phyloP scores from a whole-genome alignment of 2,329 filamentous ascomycete species.

The Botryotinia calthae region DNA sequence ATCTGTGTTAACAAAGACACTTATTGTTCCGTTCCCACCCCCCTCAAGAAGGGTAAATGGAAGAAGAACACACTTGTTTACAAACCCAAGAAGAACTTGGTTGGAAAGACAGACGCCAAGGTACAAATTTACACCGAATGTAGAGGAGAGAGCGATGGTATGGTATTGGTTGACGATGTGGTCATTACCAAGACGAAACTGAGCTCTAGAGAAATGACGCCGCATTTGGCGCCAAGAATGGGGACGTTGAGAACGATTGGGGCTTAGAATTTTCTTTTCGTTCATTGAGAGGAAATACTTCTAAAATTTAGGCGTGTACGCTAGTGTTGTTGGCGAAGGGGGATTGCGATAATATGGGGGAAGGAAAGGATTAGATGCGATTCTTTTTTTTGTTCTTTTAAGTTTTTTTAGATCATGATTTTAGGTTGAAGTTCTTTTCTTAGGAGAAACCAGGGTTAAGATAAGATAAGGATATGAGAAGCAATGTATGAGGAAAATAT shows the following conservation, averaged over 20 bases:
- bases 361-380: not conserved
- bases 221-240: not conserved
- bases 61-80: constrained; percentile 16
- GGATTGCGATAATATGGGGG: not conserved
- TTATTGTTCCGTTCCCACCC: constrained; percentile 4
- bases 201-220: not conserved
- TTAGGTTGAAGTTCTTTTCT: not conserved
- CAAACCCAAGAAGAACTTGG: not conserved
- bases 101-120: not conserved
- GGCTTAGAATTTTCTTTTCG: not conserved
- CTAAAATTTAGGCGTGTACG: too few relatives aligned
- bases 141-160: constrained; percentile 8
- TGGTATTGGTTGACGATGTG: constrained; percentile 14
- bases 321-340: not conserved
- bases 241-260: not conserved
- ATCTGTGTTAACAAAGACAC: constrained; percentile 15
- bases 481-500: not conserved
- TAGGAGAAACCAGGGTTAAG: not conserved
- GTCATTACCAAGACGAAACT: not conserved
- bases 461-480: not conserved
- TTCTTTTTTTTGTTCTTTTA: not conserved
- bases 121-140: constrained; percentile 14
- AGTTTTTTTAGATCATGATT: not conserved
- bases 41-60: constrained; percentile 18
- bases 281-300: not conserved